Evolutionary conservation across 371 early-diverging fungal species (phyloP), one percentile per base, ranked within the genome.

Genomic region (Mucor racemosus): DNA sequence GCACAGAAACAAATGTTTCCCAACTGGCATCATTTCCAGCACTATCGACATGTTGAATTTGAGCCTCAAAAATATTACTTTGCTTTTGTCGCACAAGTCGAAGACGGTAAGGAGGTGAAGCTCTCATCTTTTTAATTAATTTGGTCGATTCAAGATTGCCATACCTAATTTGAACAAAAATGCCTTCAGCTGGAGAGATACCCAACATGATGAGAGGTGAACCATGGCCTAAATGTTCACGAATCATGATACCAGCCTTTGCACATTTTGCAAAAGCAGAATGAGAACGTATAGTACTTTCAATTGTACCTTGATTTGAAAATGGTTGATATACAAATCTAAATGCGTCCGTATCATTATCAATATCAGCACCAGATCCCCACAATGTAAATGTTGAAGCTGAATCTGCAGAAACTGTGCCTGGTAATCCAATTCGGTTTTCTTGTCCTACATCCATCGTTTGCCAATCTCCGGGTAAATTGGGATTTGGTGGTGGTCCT

Each of bases 211-310:
- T 77, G 11, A 76, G 41, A 8, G 81, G 76, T 10, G 81, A 73
- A 0, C 79, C 77, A 33, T 74, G 63, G 1, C 77, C 77, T 15
- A 81, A 68, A 40, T 81, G 81, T 39, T 81, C 81, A 9, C 81
- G 74, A 33, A 81, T 69, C 81, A 81, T 81, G 26, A 81, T 77
- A 4, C 81, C 81, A 1, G 81, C 81, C 48, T 81, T 81, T 14
- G 81, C 81, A 59, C 81, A 81, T 10, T 74, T 70, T 15, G 76
- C 77, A 72, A 81, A 81, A 1, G 81, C 71, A 5, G 81, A 78
- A 50, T 81, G 81, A 0, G 81, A 81, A 9, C 67, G 71, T 0
- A 81, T 64, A 0, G 76, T 73, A 5, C 70, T 69, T 31, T 78
- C 77, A 26, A 79, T 67, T 1, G 54, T 56, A 4, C 79, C 77